Percentiles rank a stretch among this genome's conserved stretches.
Evolutionary conservation across 257 asterid species (phyloP).

Genomic region (Solanum tarijense): DNA sequence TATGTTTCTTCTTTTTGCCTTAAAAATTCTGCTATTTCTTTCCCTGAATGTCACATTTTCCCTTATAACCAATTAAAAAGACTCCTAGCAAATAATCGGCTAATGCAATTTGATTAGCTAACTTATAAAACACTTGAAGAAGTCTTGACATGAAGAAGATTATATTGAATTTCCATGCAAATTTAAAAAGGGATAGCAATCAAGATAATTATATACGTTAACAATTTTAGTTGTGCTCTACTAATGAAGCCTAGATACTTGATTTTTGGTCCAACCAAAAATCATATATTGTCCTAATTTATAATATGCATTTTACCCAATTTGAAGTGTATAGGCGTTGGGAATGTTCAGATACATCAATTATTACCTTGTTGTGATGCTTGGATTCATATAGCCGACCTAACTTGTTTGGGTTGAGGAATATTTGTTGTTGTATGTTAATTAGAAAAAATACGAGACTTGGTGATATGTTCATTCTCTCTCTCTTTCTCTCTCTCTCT

Average conservation of each 20-base stretch:
- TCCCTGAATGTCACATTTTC: not conserved
- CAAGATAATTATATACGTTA: not conserved
- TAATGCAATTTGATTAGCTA: not conserved
- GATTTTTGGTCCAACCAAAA: not conserved
- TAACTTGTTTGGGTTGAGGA: not conserved
- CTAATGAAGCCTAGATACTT: not conserved
- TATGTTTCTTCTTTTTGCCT: not conserved
- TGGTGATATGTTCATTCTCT: not conserved
- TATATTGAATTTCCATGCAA: not conserved
- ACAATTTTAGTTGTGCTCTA: not conserved
- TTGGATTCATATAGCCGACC: not conserved
- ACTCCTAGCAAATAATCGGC: not conserved
- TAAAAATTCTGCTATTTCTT: not conserved
- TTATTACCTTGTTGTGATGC: not conserved
- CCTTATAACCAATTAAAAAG: not conserved
- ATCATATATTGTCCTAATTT: not conserved
- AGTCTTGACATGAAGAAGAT: not conserved
- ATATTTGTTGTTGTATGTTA: not conserved
- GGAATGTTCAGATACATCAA: not conserved
- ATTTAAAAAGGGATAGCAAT: not conserved
- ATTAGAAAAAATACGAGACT: not conserved
- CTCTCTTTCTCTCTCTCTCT: not conserved
- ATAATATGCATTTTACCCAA: not conserved
- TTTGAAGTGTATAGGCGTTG: not conserved
- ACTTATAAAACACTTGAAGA: not conserved